These are phyloP conservation scores for Scheffersomyces stipitis DNA, from an alignment of 805 yeast genomes.

Conservation along the genomic window DNA sequence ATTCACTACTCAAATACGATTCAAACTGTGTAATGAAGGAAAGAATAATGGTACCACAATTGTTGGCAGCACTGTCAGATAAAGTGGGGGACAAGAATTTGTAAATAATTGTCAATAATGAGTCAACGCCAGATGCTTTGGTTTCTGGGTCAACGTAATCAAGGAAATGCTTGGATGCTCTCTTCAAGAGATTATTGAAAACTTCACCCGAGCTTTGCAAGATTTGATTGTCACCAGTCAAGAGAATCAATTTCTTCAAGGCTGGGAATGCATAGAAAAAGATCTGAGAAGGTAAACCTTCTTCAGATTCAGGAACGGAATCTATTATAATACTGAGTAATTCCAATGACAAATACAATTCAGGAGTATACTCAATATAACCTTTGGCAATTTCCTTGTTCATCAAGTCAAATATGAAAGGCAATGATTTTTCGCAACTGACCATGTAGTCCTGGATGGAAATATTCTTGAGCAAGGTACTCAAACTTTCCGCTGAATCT, in stretches of 20 bases:
- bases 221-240: constrained; percentile 70
- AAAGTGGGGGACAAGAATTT: constrained; percentile 69
- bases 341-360: constrained; percentile 58
- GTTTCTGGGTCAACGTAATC: constrained; percentile 32
- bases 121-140: constrained; percentile 48
- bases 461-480: constrained; percentile 52
- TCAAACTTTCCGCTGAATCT: constrained; percentile 69
- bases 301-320: constrained; percentile 33
- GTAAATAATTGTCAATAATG: constrained; percentile 62
- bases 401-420: constrained; percentile 43
- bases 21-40: constrained; percentile 56
- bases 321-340: constrained; percentile 51
- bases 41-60: constrained; percentile 66
- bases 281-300: constrained; percentile 36
- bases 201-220: constrained; percentile 77
- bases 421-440: constrained; percentile 54
- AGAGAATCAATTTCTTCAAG: constrained; percentile 38
- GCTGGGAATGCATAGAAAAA: constrained; percentile 45
- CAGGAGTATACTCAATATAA: constrained; percentile 55
- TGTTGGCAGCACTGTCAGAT: constrained; percentile 79
- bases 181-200: constrained; percentile 57
- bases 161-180: constrained; percentile 34
- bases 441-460: constrained; percentile 43
- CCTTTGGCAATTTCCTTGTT: constrained; percentile 21
- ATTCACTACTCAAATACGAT: constrained; percentile 34